Base-by-base conservation (phyloP, 2,329 filamentous ascomycete genomes). In the Pseudogymnoascus sp. region DNA sequence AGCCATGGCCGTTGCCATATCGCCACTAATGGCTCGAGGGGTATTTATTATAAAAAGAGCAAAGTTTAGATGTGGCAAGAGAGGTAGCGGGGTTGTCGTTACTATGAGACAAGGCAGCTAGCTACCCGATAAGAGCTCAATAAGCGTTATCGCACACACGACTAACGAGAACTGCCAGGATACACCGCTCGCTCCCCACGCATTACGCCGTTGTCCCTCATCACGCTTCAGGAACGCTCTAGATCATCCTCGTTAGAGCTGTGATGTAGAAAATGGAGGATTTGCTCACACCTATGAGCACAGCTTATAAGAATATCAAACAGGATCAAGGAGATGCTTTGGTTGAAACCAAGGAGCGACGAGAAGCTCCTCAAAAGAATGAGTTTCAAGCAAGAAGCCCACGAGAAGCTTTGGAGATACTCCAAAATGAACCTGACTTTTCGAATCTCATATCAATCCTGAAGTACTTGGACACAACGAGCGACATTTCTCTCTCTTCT, bases 371-470 rank as follows among this genome's bases (percentile, higher is more conserved):
- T n/a, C 37, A 31, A n/a, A 60, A 5, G 28, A 33, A 56, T 35
- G 26, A 26, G 31, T 33, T 40, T 41, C 37, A 53, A 50, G 62
- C 69, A 65, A 64, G 64, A 33, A 69, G 66, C 11, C 68, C 77
- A 24, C 70, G 75, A 40, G 83, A 86, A 65, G 84, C 81, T 8
- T 74, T 90, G n/a, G 79, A 85, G 41, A 76, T 78, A 2, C 75
- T 92, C 11, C 86, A 81, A 66, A 79, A 75, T 41, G 82, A 91
- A 68, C 89, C 89, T 3, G 81, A 83, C 69, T 82, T 86, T 66
- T 80, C 84, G 8, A 77, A 78, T 2, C 75, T 91, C 1, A 73
- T 80, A 6, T 75, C 76, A 0, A 77, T 81, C 4, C 73, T 92
- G 40, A 72, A 73, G 11, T 87, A 82, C 67, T 75, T 91, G 3